A percentile compares a stretch with the other conserved stretches of the same genome.
Conservation (phyloP, 1,139 yeast genomes). For the Blastobotrys capitulatus region DNA sequence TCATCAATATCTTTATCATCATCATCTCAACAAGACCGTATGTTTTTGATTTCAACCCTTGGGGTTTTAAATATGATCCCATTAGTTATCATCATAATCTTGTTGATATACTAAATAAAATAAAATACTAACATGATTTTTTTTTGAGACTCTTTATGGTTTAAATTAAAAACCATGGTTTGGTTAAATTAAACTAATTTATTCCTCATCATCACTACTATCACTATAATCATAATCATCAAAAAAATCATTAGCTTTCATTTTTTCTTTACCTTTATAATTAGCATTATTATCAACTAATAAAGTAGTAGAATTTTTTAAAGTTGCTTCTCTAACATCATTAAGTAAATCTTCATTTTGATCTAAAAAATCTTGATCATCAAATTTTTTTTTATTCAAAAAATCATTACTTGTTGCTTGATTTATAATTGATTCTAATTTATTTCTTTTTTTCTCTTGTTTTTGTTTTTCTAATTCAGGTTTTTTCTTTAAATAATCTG, state of each 20-base stretch:
- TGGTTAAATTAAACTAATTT: neutral
- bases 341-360: conserved; percentile 30
- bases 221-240: conserved; percentile 7
- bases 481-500: conserved; percentile 31
- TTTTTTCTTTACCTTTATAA: neutral
- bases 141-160: neutral
- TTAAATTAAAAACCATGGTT: neutral
- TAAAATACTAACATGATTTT: neutral
- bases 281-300: too few relatives aligned
- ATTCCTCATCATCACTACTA: conserved; percentile 1
- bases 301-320: neutral
- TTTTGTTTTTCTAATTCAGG: conserved; percentile 24
- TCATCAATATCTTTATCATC: too few relatives aligned
- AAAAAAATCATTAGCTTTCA: conserved; percentile 11
- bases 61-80: neutral
- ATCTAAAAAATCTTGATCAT: conserved; percentile 35
- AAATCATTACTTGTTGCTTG: conserved; percentile 19
- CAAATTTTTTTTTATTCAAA: conserved; percentile 26
- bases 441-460: conserved; percentile 32
- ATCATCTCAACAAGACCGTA: neutral
- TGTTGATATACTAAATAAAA: neutral
- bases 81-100: neutral
- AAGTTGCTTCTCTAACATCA: conserved; percentile 17
- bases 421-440: conserved; percentile 31
- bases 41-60: neutral